phyloP scores from a whole-genome alignment of 441 rosid genomes.

The Gossypium aridum region DNA sequence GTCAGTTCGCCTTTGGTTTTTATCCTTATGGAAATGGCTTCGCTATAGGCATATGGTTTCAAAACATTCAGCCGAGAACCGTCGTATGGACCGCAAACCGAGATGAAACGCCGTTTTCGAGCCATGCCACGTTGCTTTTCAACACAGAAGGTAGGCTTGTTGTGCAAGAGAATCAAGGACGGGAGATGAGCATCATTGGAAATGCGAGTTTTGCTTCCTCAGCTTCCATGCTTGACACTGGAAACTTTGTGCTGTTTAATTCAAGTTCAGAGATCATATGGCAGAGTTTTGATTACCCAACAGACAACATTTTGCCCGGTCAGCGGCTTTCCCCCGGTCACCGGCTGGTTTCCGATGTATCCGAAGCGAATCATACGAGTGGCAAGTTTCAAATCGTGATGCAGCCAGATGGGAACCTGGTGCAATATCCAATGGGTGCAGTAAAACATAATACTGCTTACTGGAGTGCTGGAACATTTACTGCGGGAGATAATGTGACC shows the following conservation, averaged over 20 bases:
- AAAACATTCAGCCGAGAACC: conserved; percentile 9
- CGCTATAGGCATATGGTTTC: conserved; percentile 19
- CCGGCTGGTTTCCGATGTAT: conserved; percentile 8
- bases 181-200: not conserved
- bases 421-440: conserved; percentile 12
- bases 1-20: conserved; percentile 23
- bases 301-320: conserved; percentile 24
- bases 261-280: conserved; percentile 12
- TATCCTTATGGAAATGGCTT: conserved; percentile 16
- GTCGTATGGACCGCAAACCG: conserved; percentile 26
- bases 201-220: not conserved
- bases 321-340: conserved; percentile 7
- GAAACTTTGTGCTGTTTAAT: conserved; percentile 31
- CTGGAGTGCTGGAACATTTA: not conserved
- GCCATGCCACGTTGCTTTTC: conserved; percentile 13
- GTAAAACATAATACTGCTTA: not conserved
- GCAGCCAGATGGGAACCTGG: conserved; percentile 22
- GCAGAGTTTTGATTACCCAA: conserved; percentile 20
- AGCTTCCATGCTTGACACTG: conserved; percentile 30
- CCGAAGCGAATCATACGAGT: conserved; percentile 5
- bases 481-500: conserved; percentile 2
- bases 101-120: conserved; percentile 13
- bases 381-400: conserved; percentile 18
- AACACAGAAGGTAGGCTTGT: conserved; percentile 11
- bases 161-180: not conserved